Percentiles rank a stretch among this genome's conserved stretches.
Conservation (phyloP, 257 asterid species). For the Solanum corneliomulleri region DNA sequence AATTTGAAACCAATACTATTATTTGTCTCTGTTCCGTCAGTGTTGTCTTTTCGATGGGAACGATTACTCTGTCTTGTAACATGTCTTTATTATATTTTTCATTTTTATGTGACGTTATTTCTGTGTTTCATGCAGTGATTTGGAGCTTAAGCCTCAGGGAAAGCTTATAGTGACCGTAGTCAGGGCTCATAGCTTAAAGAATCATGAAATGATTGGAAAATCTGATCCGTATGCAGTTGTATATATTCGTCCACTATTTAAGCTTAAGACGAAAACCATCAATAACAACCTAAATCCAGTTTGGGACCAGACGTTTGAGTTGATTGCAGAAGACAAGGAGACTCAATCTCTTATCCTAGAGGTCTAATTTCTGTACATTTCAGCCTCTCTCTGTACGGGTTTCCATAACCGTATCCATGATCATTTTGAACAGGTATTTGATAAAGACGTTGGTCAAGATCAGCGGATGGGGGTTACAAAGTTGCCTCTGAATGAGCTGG, state of each 20-base stretch:
- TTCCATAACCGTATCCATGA: not conserved
- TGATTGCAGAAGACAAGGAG: constrained; percentile 95
- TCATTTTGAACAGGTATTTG: constrained; percentile 51
- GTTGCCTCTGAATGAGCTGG: constrained; percentile 57
- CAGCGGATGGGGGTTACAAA: constrained; percentile 65
- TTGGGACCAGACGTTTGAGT: constrained; percentile 68
- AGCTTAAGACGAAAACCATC: constrained; percentile 77
- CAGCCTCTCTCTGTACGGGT: not conserved
- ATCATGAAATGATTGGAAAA: constrained; percentile 88
- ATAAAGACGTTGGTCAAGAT: constrained; percentile 90
- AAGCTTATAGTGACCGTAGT: constrained; percentile 49
- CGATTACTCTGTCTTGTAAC: not conserved
- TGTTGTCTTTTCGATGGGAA: not conserved
- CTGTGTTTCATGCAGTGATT: constrained; percentile 43
- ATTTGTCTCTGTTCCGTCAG: not conserved
- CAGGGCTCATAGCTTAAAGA: constrained; percentile 68
- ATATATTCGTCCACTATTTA: constrained; percentile 76
- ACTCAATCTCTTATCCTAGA: constrained; percentile 75
- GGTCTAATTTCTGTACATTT: constrained; percentile 27
- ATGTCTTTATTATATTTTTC: not conserved
- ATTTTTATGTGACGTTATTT: not conserved
- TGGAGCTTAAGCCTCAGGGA: constrained; percentile 99
- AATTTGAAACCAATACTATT: not conserved
- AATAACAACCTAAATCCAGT: constrained; percentile 89
- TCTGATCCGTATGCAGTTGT: constrained; percentile 86